A percentile compares a stretch with the other conserved stretches of the same genome.
Conservation (phyloP, 371 early-diverging fungal genomes). For the Batkoa obscura region DNA sequence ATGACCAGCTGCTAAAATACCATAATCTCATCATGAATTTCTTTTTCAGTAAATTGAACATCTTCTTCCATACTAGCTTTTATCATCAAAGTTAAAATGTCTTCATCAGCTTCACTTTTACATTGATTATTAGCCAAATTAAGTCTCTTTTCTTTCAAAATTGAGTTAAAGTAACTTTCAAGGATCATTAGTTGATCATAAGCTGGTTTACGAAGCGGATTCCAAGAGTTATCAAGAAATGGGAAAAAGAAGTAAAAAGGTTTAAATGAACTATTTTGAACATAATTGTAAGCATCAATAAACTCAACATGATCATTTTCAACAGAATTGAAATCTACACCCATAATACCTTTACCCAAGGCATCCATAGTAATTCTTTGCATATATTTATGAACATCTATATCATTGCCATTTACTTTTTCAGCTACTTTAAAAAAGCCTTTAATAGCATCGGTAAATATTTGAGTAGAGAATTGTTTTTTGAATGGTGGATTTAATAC, state of each 20-base stretch:
- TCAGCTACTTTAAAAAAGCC: not conserved
- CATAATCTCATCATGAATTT: not conserved
- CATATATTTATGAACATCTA: constrained; percentile 11
- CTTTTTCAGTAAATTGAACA: not conserved
- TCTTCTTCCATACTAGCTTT: not conserved
- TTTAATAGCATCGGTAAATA: not conserved
- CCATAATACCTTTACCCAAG: not conserved
- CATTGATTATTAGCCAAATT: not conserved
- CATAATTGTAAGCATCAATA: not conserved
- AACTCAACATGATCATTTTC: not conserved
- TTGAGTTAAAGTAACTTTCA: not conserved
- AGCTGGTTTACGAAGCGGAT: not conserved
- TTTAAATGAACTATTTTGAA: not conserved
- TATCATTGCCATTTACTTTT: constrained; percentile 7
- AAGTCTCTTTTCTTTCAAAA: not conserved
- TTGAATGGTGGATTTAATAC: constrained; percentile 13
- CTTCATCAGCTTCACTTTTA: not conserved
- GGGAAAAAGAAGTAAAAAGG: not conserved
- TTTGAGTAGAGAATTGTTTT: constrained; percentile 1
- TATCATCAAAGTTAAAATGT: not conserved
- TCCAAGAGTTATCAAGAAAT: not conserved
- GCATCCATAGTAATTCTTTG: constrained; percentile 1
- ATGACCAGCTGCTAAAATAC: not conserved
- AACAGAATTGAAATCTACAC: not conserved
- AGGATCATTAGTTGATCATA: not conserved